Base-by-base conservation (phyloP, 345 rosid species). In the Cardamine chenopodiifolia region DNA sequence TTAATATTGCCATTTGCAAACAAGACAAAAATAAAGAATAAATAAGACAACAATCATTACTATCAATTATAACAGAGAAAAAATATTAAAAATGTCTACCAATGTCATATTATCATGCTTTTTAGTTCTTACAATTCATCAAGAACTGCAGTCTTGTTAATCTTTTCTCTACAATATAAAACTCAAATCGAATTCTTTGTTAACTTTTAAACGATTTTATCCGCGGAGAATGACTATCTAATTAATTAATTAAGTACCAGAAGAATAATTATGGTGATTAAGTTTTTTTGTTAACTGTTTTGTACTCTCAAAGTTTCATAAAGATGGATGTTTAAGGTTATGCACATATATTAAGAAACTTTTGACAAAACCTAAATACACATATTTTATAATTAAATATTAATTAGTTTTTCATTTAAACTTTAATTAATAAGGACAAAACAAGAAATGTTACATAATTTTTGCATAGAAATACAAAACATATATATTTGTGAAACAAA, bases 21-120 rank as follows among this genome's bases (percentile, higher is more conserved):
- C 44, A 74, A 66, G 78, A 66, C 78, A 74, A 74, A 74, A 58
- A 25, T 25, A 47, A 49, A 35, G 78, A 57, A 74, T 74, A 74
- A 66, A 48, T 13, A 34, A 66, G 67, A 66, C 34, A 66, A 48
- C 59, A 56, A 66, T 66, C 72, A 74, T 66, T 45, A 65, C 37
- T 65, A 47, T 65, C 78, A 73, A 73, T 74, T 55, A 72, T 64
- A 56, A 73, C 34, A 23, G 62, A 34, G 10, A 15, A 64, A 64
- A 57, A 35, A 42, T 20, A 45, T 64, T 32, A 56, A 56, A 64
- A 55, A 23, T 56, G 39, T 45, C 50, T 14, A 45, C 49, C 11
- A 65, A 32, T 71, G 59, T 34, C 10, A 13, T 34, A 32, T 73
- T 61, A 19, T 48, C 52, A 58, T 58, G 26, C 12, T 58, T 54